phyloP scores from a whole-genome alignment of 2,329 filamentous ascomycete genomes.

The Alternaria gaisen region DNA sequence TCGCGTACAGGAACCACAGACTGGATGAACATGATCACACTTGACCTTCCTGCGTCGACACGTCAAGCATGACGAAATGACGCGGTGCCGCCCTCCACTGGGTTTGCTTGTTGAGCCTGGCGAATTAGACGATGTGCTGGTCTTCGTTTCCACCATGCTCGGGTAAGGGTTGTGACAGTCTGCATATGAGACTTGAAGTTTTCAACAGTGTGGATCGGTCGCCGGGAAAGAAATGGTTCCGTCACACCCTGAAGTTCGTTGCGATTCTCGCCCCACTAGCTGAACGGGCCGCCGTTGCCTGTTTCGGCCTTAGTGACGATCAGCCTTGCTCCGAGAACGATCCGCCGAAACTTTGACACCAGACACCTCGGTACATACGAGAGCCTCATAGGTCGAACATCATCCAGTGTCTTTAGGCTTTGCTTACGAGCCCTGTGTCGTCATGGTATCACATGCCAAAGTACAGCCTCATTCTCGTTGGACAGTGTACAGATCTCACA shows the following conservation, averaged over 20 bases:
- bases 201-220: constrained; percentile 25
- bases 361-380: constrained; percentile 2
- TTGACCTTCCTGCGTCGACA: constrained; percentile 51
- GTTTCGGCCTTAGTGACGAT: constrained; percentile 12
- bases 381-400: not conserved
- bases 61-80: constrained; percentile 51
- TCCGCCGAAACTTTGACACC: not conserved
- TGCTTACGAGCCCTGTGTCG: not conserved
- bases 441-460: constrained; percentile 22
- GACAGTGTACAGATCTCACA: not conserved
- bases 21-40: constrained; percentile 51
- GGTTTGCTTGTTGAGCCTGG: constrained; percentile 36
- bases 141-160: constrained; percentile 40
- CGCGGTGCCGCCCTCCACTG: constrained; percentile 44
- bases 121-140: constrained; percentile 33
- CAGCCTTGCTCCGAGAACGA: constrained; percentile 1
- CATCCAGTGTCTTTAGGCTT: not conserved
- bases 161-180: constrained; percentile 8
- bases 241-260: constrained; percentile 10
- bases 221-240: constrained; percentile 20
- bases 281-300: constrained; percentile 9
- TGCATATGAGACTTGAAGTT: constrained; percentile 19
- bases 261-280: constrained; percentile 18
- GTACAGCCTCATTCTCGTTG: constrained; percentile 23
- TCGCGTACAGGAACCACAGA: constrained; percentile 50